phyloP scores from a whole-genome alignment of 371 early-diverging fungal genomes.

The Mucor lusitanicus region DNA sequence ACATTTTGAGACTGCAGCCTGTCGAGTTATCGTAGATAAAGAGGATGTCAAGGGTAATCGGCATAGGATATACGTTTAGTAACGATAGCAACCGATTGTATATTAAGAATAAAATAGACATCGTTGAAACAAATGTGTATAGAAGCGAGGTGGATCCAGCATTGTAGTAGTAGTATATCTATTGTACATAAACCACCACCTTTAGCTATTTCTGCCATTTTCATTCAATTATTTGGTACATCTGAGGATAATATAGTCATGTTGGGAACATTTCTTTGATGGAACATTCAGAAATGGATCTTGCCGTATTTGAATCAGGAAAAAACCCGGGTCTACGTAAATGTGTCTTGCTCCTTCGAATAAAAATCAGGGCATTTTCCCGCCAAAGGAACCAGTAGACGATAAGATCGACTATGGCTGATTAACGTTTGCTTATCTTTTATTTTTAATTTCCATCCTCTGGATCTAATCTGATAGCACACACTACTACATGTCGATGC shows the following conservation, averaged over 20 bases:
- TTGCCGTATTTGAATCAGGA: not conserved
- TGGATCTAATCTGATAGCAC: not conserved
- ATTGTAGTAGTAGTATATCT: no score
- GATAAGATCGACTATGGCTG: not conserved
- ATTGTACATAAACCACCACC: not conserved
- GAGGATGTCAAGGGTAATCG: not conserved
- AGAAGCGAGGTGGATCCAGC: no score
- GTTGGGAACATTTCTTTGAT: not conserved
- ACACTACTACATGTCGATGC: not conserved
- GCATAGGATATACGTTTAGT: not conserved
- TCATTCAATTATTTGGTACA: not conserved
- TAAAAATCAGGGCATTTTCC: not conserved
- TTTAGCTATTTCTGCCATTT: not conserved
- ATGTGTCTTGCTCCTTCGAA: not conserved
- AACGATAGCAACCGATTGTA: not conserved
- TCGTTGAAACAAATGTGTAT: no score
- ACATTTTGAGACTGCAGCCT: conserved; percentile 20
- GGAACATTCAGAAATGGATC: not conserved
- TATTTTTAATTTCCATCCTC: not conserved
- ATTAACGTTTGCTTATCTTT: not conserved
- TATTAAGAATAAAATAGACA: not conserved
- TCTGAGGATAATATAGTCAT: not conserved
- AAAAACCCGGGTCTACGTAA: not conserved
- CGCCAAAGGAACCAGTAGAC: not conserved
- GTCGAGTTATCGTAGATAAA: conserved; percentile 23